Base-by-base conservation (phyloP, 768 basidiomycete species). In the Sporobolomyces roseus region DNA sequence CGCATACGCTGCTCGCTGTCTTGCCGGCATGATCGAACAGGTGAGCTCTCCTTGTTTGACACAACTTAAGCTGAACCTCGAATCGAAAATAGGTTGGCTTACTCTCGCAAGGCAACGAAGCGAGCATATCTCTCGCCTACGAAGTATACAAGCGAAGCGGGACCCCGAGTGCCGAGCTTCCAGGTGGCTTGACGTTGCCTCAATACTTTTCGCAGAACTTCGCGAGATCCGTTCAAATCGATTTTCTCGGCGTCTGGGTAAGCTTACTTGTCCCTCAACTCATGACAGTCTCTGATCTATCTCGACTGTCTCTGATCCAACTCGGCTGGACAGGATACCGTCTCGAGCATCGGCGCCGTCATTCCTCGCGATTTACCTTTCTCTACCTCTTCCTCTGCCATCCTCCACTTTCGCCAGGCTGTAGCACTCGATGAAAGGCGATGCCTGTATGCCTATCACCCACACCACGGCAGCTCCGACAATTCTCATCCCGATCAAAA, bases 211-310 rank as follows among this genome's bases (percentile, higher is more conserved):
- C 89, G 78, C 75, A 81, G 71, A 86, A 86, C 0, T 91, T 88
- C 75, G 86, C 84, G 58, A 83, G 80, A 43, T 77, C 79, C n/a
- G 86, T 90, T 13, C 79, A 81, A 27, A 81, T 91, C 27, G 87
- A 90, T 23, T 91, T 91, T 63, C 76, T 91, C 51, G 90, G 90
- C 2, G 85, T 88, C 55, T 91, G 89, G 88, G 88, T 74, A n/a
- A n/a, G n/a, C n/a, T 41, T 9, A 41, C 9, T 17, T 41, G 10
- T 41, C 38, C 9, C 38, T 41, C 38, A 41, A 41, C 38, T 68
- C 25, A 16, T 41, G 46, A 48, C 46, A 17, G 46, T 12, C 10
- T 48, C 10, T 13, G 46, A n/a, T 48, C 17, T 52, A 27, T 8
- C 51, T 29, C n/a, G 13, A 14, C 21, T 10, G 7, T 52, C 17